Base-by-base conservation (phyloP, 1,139 yeast genomes). In the Casaregolazyma suthepensis region DNA sequence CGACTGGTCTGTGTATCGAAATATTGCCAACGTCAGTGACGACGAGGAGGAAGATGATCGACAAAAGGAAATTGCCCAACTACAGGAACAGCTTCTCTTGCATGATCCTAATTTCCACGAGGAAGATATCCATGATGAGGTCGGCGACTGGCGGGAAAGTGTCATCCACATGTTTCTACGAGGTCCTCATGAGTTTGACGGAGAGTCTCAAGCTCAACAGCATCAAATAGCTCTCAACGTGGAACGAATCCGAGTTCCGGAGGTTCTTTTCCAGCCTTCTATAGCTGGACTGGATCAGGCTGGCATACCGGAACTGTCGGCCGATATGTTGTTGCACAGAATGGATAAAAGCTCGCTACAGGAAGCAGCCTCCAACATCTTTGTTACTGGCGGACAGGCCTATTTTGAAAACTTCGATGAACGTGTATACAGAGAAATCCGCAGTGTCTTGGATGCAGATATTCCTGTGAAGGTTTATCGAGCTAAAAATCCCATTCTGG, bases 241-340 rank as follows among this genome's bases (percentile, higher is more conserved):
- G 35, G 99, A 94, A 70, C 78, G 99, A 55, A 86, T 91, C 35
- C 78, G 96, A 56, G 89, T 91, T 1, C 97, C 98, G 0, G 99
- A 94, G 69, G 84, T 91, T 0, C 67, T 89, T 51, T 91, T 93
- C 70, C 95, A 91, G 67, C 99, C 99, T n/a, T 79, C 84, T 13
- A 89, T 93, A 59, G 96, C 96, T 0, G 99, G 99, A 13, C 74
- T 90, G 37, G 99, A 94, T 68, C 98, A 91, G 69, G 96, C 98
- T 0, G 98, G 98, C 20, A 75, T 94, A 12, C 67, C 80, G 18
- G 99, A 94, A 68, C 71, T 90, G 45, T 78, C 84, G 57, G 85
- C 84, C 59, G 88, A 84, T 57, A 76, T 89, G 15, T 65, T 91
- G 5, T 65, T 79, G 49, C 79, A 82, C 52, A 77, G 91, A 61